A percentile compares a stretch with the other conserved stretches of the same genome.
Evolutionary conservation across 1,284 basidiomycete species (phyloP).

Genomic region (Trichosporon sp.): DNA sequence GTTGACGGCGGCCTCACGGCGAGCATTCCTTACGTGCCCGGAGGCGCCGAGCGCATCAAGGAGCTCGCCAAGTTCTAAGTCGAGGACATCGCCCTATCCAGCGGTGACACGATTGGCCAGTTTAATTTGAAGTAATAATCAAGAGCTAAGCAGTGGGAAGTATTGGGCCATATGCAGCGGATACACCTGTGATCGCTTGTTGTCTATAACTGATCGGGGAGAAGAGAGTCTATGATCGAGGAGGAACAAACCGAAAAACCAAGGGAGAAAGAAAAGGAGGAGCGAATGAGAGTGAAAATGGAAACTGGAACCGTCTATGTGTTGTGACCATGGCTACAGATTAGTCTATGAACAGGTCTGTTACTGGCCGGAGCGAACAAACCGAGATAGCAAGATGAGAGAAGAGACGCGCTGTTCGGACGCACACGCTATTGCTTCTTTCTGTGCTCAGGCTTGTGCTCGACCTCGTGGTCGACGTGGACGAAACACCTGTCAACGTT

Average conservation of each 20-base stretch:
- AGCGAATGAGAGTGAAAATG: not conserved
- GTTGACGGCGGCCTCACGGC: slow-evolving; percentile 79
- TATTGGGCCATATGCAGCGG: too few species aligned
- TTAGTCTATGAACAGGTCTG: too few species aligned
- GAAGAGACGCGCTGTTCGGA: not conserved
- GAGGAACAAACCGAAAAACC: too few species aligned
- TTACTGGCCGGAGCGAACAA: too few species aligned
- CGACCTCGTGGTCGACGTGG: slow-evolving; percentile 87
- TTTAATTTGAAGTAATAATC: not conserved
- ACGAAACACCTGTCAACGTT: slow-evolving; percentile 89
- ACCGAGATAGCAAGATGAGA: too few species aligned
- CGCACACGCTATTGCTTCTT: not conserved
- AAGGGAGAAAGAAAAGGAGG: too few species aligned
- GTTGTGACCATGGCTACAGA: too few species aligned
- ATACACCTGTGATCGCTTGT: too few species aligned
- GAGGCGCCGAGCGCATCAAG: not conserved
- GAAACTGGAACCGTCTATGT: not conserved
- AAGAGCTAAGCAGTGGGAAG: not conserved
- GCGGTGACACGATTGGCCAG: not conserved
- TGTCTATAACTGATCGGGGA: too few species aligned
- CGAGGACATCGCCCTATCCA: too few species aligned
- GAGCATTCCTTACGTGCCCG: slow-evolving; percentile 55
- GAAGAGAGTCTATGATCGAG: too few species aligned
- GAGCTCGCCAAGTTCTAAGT: not conserved
- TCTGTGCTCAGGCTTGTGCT: slow-evolving; percentile 54